phyloP scores from a whole-genome alignment of 2,329 filamentous ascomycete species.

The Cordyceps militaris region DNA sequence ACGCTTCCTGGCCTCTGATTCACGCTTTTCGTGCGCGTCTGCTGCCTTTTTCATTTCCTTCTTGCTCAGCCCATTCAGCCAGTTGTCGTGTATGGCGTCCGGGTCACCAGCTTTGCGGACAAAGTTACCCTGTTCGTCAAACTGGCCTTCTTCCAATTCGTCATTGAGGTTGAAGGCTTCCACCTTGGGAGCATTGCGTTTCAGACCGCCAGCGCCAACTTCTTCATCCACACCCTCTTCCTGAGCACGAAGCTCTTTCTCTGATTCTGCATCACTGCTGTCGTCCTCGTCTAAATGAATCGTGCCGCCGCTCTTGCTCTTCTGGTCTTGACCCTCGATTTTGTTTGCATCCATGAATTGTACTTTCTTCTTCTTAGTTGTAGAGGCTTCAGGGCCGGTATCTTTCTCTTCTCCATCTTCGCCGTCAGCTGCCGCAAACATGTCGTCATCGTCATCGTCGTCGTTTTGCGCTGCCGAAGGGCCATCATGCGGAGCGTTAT shows the following conservation, averaged over 20 bases:
- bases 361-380: slow-evolving; percentile 59
- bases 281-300: slow-evolving; percentile 54
- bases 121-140: slow-evolving; percentile 87
- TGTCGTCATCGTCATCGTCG: slow-evolving; percentile 33
- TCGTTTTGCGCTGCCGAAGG: slow-evolving; percentile 23
- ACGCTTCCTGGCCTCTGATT: slow-evolving; percentile 65
- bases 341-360: slow-evolving; percentile 50
- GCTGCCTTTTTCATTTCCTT: slow-evolving; percentile 87
- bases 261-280: slow-evolving; percentile 57
- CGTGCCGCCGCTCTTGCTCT: slow-evolving; percentile 67
- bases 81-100: slow-evolving; percentile 83
- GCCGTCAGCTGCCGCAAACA: slow-evolving; percentile 35
- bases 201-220: slow-evolving; percentile 81
- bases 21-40: slow-evolving; percentile 78
- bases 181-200: slow-evolving; percentile 85
- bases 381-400: slow-evolving; percentile 25
- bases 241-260: slow-evolving; percentile 61
- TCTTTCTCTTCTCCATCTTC: slow-evolving; percentile 42
- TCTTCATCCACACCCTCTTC: slow-evolving; percentile 81
- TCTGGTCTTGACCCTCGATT: slow-evolving; percentile 73
- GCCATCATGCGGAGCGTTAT: slow-evolving; percentile 29
- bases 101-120: slow-evolving; percentile 83
- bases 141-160: slow-evolving; percentile 87
- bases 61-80: slow-evolving; percentile 88
- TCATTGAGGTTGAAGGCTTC: slow-evolving; percentile 92